These are phyloP conservation scores for Cryptosporidium ubiquitum DNA, from an alignment of 169 alveolate species.

Conservation along the genomic window DNA sequence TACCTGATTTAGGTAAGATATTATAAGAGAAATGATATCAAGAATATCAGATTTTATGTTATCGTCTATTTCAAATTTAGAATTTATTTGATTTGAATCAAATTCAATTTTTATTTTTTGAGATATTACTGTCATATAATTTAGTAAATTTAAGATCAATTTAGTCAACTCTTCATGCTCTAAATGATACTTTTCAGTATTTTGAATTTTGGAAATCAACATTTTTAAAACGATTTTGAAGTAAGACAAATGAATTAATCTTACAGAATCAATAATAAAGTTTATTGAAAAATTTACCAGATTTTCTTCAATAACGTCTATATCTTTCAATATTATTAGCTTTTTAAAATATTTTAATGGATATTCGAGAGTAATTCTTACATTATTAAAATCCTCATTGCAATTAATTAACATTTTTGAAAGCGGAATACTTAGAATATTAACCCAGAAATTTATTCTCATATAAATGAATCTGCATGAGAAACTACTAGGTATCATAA, in stretches of 20 bases:
- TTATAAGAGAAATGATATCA: not conserved
- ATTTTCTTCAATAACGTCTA: not conserved
- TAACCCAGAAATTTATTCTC: conserved; percentile 33
- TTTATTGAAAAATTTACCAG: conserved; percentile 1
- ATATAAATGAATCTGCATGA: not conserved
- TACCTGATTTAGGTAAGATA: not conserved
- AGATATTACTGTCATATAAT: not conserved
- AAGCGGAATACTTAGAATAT: conserved; percentile 46
- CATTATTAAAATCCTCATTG: not conserved
- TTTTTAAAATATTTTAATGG: not conserved
- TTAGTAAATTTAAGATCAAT: not conserved
- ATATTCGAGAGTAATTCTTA: not conserved
- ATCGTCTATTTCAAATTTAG: not conserved
- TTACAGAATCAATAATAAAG: conserved; percentile 24
- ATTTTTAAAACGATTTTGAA: conserved; percentile 1
- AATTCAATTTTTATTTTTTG: not conserved
- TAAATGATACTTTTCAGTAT: not conserved
- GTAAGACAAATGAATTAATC: conserved; percentile 48
- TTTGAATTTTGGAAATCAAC: not conserved
- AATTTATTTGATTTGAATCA: not conserved
- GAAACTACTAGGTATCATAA: conserved; percentile 29
- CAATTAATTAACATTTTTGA: not conserved
- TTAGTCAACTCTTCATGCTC: not conserved
- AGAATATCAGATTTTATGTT: not conserved
- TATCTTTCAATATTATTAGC: not conserved